Conservation (phyloP, 208 protist species). For the Naegleria gruberi region DNA sequence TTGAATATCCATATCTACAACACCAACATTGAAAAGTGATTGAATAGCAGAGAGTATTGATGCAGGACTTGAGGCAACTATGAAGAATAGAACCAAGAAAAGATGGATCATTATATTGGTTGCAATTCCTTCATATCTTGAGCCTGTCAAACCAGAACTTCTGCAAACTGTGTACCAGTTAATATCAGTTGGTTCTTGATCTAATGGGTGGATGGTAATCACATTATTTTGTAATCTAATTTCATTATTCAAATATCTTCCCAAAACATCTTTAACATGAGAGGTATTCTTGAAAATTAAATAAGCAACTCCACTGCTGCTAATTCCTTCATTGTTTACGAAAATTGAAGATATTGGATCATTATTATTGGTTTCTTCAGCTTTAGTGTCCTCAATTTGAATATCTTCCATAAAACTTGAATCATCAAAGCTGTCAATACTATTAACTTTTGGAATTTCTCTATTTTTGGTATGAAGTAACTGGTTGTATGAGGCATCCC, state of each 20-base stretch:
- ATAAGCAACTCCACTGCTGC: neutral
- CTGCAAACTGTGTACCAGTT: constrained; percentile 8
- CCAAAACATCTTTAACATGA: neutral
- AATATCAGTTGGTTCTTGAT: neutral
- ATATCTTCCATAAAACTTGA: neutral
- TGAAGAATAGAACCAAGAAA: neutral
- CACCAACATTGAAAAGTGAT: neutral
- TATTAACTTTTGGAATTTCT: neutral
- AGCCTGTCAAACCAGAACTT: neutral
- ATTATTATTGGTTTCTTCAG: neutral
- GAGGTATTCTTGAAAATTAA: neutral
- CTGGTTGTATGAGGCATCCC: neutral
- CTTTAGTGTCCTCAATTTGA: neutral
- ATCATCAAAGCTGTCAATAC: neutral
- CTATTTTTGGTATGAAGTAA: neutral
- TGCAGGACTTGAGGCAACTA: neutral
- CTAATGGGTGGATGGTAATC: neutral
- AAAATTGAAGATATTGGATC: neutral
- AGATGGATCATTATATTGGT: neutral
- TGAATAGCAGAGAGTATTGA: neutral
- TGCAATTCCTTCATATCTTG: neutral
- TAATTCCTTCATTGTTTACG: neutral
- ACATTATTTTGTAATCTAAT: neutral
- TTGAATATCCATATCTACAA: neutral
- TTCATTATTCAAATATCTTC: neutral